Evolutionary conservation across 768 basidiomycete species (phyloP), one percentile per base, ranked within the genome.

Genomic region (Rubroboletus satanas): DNA sequence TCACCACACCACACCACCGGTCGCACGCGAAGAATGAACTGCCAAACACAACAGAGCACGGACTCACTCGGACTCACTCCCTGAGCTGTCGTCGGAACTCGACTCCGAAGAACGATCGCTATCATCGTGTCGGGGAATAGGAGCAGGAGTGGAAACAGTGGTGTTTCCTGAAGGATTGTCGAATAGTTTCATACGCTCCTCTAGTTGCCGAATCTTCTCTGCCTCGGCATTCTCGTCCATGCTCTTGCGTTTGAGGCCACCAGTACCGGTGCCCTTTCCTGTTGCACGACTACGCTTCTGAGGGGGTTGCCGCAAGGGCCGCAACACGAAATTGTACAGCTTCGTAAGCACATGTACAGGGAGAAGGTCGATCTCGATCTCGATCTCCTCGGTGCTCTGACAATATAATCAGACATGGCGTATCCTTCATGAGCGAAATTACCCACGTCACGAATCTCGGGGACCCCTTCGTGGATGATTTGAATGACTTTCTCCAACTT

Each of bases 221-320:
- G 91, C 88, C 74, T 99, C 96, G 33, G 88, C 88, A 60, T 93
- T 90, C 75, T 98, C 94, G 67, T 98, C 93, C 90, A 98, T 95
- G 67, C 88, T 91, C 79, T 94, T 93, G 54, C 93, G 85, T 71
- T 94, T 93, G 45, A 93, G 75, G 9, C 94, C 93, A 41, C 93
- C 94, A 4, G 92, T 94, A 1, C 90, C 89, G 0, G 86, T 87
- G 32, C 89, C 90, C 67, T 92, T 90, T 57, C 87, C 85, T 5
- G 77, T 76, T 21, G 60, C 59, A 39, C 84, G 78, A 62, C 74
- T 83, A 45, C 88, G 83, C 56, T 84, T 83, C 18, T 80, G 81
- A 39, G 84, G 79, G 9, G 85, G 80, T 42, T 85, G 82, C 31
- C 84, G 83, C 56, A 85, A 70, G 1, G 91, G 91, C 10, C 89